Base-by-base conservation (phyloP, 1,284 basidiomycete species). In the Macrocystidia cucumis region DNA sequence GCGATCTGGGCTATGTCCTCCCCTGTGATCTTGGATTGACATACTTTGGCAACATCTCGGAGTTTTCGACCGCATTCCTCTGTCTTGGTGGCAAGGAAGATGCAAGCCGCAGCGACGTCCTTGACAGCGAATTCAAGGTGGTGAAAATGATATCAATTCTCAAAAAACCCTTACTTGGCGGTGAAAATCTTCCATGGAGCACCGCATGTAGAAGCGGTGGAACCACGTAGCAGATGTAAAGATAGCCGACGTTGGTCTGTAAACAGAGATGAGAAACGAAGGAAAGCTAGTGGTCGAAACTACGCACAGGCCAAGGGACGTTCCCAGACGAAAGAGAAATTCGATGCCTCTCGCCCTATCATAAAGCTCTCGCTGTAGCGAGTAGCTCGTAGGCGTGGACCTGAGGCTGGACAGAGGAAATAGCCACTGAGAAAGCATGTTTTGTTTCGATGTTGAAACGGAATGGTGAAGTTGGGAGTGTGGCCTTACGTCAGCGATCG, bases 131-230 rank as follows among this genome's bases (percentile, higher is more conserved):
- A 23, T 43, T 42, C 30, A 44, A 26, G 32, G 39, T 34, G 25
- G 18, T 25, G 20, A 29, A 30, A 34, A 23, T 20, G 29, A 32
- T 23, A 35, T 25, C 17, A 27, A n/a, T n/a, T n/a, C n/a, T n/a
- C 20, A 20, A 25, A 23, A 41, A 41, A 21, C n/a, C 44, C 56
- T 44, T 50, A 84, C 84, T 65, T 86, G 84, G 44, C 82, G 75
- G 53, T 82, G 74, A 55, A 88, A 85, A 50, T 90, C 81, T 49
- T 82, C 74, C 69, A 91, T 72, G n/a, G 90, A 79, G 50, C 78
- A 81, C 35, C 92, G 75, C 90, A 96, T 92, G 62, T 88, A 96
- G 61, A 96, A 96, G 9, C 92, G 77, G 58, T 96, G 92, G 44
- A 95, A 85, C 72, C 90, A 90, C 3, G 84, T 87, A 18, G 89